Evolutionary conservation across 352 stramenopile genomes (phyloP).

Genomic region (Thalassiosira delicatula): DNA sequence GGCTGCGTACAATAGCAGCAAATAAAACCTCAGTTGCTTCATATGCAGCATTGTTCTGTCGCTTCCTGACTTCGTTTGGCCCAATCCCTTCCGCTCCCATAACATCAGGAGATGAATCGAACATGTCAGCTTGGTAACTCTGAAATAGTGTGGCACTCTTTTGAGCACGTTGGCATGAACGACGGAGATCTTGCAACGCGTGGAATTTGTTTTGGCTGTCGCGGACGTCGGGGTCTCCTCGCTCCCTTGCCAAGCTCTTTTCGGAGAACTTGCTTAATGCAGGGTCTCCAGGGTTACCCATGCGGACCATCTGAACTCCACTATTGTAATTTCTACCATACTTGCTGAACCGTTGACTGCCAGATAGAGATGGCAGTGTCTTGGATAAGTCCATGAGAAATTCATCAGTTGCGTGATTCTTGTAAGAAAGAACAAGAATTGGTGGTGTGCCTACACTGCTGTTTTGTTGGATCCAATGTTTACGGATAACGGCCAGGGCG

Average conservation of each 20-base stretch:
- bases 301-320: constrained; percentile 33
- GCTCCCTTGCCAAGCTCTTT: constrained; percentile 22
- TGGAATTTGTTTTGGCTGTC: constrained; percentile 26
- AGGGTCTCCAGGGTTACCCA: constrained; percentile 38
- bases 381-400: constrained; percentile 87
- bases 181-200: constrained; percentile 29
- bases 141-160: constrained; percentile 36
- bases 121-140: constrained; percentile 46
- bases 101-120: constrained; percentile 16
- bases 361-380: constrained; percentile 58
- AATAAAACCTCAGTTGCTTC: constrained; percentile 59
- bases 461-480: constrained; percentile 85
- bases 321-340: constrained; percentile 3
- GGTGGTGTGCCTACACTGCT: constrained; percentile 83
- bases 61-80: constrained; percentile 20
- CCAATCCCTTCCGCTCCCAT: neutral
- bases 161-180: constrained; percentile 29
- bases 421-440: constrained; percentile 88
- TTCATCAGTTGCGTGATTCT: constrained; percentile 89
- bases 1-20: constrained; percentile 38
- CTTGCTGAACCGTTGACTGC: constrained; percentile 6
- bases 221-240: constrained; percentile 19
- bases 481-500: constrained; percentile 75
- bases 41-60: constrained; percentile 59
- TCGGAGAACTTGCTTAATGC: constrained; percentile 33